Evolutionary conservation across 805 yeast genomes (phyloP).

Genomic region (Lipomyces kockii): DNA sequence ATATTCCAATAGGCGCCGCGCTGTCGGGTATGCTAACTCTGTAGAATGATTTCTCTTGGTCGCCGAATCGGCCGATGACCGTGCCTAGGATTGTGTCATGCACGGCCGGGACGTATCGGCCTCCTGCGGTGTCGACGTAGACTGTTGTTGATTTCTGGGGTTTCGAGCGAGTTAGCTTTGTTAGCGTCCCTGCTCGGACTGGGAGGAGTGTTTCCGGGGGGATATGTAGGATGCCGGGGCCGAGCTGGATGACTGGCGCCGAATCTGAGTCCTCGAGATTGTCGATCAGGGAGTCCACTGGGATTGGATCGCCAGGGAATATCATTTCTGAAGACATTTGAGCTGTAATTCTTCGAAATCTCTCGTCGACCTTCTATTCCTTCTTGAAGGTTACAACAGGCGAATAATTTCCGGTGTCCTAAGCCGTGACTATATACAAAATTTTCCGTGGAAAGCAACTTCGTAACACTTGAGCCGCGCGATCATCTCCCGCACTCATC

Average conservation of each 20-base stretch:
- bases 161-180: background rate
- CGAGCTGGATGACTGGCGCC: slow-evolving; percentile 23
- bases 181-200: slow-evolving; percentile 23
- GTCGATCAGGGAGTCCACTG: slow-evolving; percentile 11
- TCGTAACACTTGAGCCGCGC: background rate
- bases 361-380: background rate
- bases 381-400: background rate
- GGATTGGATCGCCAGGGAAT: slow-evolving; percentile 30
- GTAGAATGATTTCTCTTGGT: slow-evolving; percentile 29
- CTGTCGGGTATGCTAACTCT: slow-evolving; percentile 15
- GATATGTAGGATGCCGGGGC: slow-evolving; percentile 29
- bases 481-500: background rate
- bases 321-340: slow-evolving; percentile 11
- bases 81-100: slow-evolving; percentile 35
- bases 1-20: slow-evolving; percentile 25
- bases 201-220: slow-evolving; percentile 31
- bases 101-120: slow-evolving; percentile 31
- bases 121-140: slow-evolving; percentile 25
- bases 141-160: slow-evolving; percentile 13
- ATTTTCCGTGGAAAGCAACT: background rate
- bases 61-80: slow-evolving; percentile 29
- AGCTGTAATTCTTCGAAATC: background rate
- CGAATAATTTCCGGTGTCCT: too few relatives aligned
- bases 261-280: background rate
- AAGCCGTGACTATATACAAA: too few relatives aligned